These are phyloP conservation scores for Suhomyces sp. DNA, from an alignment of 805 yeast species.

Conservation along the genomic window DNA sequence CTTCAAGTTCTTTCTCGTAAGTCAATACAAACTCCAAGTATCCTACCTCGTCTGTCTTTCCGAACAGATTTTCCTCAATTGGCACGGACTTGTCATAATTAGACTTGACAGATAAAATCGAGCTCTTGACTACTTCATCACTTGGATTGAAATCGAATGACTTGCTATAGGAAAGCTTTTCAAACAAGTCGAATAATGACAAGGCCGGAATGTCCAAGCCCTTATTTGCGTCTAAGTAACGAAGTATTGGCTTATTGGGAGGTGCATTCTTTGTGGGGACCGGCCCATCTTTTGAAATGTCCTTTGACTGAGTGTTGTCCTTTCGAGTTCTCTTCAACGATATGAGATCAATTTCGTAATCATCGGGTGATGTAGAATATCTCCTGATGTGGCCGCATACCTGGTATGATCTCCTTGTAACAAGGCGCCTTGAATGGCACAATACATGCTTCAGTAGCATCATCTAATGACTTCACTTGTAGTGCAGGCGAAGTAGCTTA, in stretches of 20 bases:
- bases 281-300: not conserved
- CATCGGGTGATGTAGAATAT: conserved; percentile 6
- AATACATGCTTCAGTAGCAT: conserved; percentile 1
- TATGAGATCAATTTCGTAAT: conserved; percentile 12
- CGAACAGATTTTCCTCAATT: not conserved
- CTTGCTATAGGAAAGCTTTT: conserved; percentile 1
- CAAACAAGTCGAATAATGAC: not conserved
- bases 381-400: not conserved
- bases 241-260: not conserved
- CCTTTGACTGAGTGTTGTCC: not conserved
- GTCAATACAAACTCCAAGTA: conserved; percentile 17
- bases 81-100: not conserved
- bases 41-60: not conserved
- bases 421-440: not conserved
- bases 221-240: not conserved
- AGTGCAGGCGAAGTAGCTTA: not conserved
- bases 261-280: not conserved
- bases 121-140: not conserved
- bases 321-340: conserved; percentile 8
- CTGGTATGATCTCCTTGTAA: not conserved
- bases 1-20: conserved; percentile 18
- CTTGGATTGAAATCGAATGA: not conserved
- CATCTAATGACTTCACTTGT: not conserved
- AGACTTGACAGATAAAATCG: not conserved
- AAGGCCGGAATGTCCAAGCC: not conserved